Evolutionary conservation across 192 early-diverging fungal genomes (phyloP).

Genomic region (Allomyces javanicus): DNA sequence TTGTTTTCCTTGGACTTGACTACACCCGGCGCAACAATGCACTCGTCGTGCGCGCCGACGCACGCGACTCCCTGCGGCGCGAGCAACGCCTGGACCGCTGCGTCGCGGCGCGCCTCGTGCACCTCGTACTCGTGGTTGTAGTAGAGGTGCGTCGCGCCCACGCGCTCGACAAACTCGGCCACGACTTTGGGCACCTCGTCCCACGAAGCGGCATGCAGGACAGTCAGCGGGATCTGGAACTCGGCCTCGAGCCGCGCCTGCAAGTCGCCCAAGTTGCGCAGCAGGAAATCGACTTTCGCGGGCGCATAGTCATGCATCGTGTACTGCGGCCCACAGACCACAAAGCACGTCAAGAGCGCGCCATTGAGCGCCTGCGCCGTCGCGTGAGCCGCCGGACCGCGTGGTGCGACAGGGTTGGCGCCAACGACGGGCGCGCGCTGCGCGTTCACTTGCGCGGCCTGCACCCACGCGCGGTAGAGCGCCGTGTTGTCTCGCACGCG

Average conservation of each 20-base stretch:
- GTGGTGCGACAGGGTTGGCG: too few species aligned
- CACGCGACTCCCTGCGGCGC: slow-evolving; percentile 8
- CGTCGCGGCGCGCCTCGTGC: slow-evolving; percentile 24
- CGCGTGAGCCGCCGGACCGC: too few species aligned
- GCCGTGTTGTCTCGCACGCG: slow-evolving; percentile 23
- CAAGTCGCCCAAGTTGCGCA: slow-evolving; percentile 23
- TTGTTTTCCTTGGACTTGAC: slow-evolving; percentile 24
- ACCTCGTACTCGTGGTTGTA: slow-evolving; percentile 38
- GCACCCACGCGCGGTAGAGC: slow-evolving; percentile 9
- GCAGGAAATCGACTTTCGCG: slow-evolving; percentile 25
- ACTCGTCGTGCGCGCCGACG: slow-evolving; percentile 29
- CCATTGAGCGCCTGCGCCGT: not conserved
- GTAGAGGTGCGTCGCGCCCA: slow-evolving; percentile 19
- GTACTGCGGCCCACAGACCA: slow-evolving; percentile 35
- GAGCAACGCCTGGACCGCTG: slow-evolving; percentile 6
- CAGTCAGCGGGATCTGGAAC: slow-evolving; percentile 23
- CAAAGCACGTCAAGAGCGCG: slow-evolving; percentile 20
- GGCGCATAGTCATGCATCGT: slow-evolving; percentile 26
- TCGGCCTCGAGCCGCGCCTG: slow-evolving; percentile 8
- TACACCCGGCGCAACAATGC: slow-evolving; percentile 25
- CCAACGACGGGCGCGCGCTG: not conserved
- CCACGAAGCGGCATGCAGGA: slow-evolving; percentile 12
- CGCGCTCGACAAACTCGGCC: slow-evolving; percentile 6
- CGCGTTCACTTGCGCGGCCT: slow-evolving; percentile 3
- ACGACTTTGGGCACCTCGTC: slow-evolving; percentile 17